Evolutionary conservation across 768 basidiomycete genomes (phyloP), one percentile per base, ranked within the genome.

Genomic region (Hericium coralloides): DNA sequence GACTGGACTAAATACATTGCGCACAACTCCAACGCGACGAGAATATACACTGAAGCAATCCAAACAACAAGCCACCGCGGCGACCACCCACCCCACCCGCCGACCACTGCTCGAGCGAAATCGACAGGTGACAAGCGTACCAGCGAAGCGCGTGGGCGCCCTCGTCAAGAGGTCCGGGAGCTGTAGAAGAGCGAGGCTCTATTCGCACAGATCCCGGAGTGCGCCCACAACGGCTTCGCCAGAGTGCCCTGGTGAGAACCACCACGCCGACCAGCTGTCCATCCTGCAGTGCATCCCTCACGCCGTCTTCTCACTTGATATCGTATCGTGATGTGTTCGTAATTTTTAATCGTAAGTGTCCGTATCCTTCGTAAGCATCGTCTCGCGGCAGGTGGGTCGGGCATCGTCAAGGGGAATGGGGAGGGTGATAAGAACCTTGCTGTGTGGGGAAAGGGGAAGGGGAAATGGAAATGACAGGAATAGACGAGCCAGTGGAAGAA

Each of bases 291-390:
- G 38, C 45, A 20, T 39, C 23, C 60, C 38, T 38, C 31, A 31
- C 22, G 39, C 55, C 49, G 49, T 52, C 56, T 48, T 38, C 54
- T 48, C 50, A 60, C 57, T 56, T 52, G 55, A 53, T 39, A 60
- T 23, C 49, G 49, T 53, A 55, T 54, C 50, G 49, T 58, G 49
- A 41, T 31, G 56, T 43, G 59, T 62, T 58, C 56, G 56, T 62
- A 31, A 31, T 31, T 31, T 9, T 53, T 54, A 62, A 52, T 62
- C 61, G 53, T 62, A 50, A 62, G 25, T 55, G 61, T 62, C 59
- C 59, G 54, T 60, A 58, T 55, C 49, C 57, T 62, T 62, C 61
- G 61, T 62, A 53, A 62, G 22, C 52, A 55, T 60, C 56, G 52
- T 57, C 48, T 55, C 47, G 50, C 41, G 53, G 15, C 55, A 43